A percentile compares a stretch with the other conserved stretches of the same genome.
phyloP scores from a whole-genome alignment of 345 rosid species.

The Eucalyptus shirleyi region DNA sequence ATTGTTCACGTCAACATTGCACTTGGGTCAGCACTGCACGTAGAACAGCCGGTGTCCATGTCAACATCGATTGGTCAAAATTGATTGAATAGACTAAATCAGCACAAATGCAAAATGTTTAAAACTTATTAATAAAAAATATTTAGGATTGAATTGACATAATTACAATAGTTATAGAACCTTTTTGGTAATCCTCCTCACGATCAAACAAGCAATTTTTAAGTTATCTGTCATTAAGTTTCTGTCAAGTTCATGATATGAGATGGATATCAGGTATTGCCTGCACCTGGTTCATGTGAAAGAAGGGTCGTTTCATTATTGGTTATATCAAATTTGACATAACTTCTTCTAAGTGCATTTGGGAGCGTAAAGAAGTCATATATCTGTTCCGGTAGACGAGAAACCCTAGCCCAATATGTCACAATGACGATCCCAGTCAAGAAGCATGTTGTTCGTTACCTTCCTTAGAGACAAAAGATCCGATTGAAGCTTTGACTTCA shows the following conservation, averaged over 20 bases:
- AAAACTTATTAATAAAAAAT: accelerated
- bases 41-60: accelerated
- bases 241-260: neutral
- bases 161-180: accelerated
- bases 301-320: neutral
- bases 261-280: neutral
- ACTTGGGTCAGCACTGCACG: accelerated
- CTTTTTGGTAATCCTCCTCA: neutral
- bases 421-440: neutral
- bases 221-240: neutral
- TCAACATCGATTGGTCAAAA: accelerated
- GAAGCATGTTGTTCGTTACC: neutral
- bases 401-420: neutral
- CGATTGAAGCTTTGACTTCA: neutral
- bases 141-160: accelerated
- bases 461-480: neutral
- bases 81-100: accelerated
- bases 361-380: neutral
- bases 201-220: accelerated
- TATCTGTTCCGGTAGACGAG: neutral
- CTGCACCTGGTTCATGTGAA: neutral
- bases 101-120: accelerated
- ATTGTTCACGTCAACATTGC: accelerated
- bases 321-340: neutral
- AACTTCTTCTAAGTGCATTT: neutral